A percentile compares a stretch with the other conserved stretches of the same genome.
These are phyloP conservation scores for Ormosia emarginata DNA, from an alignment of 306 rosid species.

Conservation along the genomic window DNA sequence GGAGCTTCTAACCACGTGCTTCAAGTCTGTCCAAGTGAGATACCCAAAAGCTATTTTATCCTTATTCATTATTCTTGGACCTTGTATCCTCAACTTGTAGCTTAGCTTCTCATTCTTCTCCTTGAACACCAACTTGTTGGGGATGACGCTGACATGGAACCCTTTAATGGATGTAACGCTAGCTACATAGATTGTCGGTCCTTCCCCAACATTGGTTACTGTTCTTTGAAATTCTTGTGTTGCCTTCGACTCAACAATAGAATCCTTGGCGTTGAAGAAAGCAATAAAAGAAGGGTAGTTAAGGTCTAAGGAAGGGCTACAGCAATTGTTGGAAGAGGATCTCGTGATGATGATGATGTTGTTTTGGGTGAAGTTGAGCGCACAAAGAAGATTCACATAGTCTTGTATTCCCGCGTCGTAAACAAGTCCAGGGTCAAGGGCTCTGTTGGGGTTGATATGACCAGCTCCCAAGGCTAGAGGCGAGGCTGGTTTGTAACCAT, in stretches of 20 bases:
- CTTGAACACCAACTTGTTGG: conserved; percentile 41
- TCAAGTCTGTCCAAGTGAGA: conserved; percentile 49
- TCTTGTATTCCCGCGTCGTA: conserved; percentile 51
- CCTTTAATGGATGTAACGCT: conserved; percentile 36
- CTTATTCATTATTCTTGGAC: neutral
- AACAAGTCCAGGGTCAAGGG: conserved; percentile 70
- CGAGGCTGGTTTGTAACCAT: conserved; percentile 29
- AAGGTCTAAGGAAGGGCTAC: conserved; percentile 48
- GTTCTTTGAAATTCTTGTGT: conserved; percentile 44
- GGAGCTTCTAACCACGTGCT: conserved; percentile 55
- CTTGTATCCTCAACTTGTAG: conserved; percentile 45
- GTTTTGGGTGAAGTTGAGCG: conserved; percentile 40
- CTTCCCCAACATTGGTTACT: conserved; percentile 52
- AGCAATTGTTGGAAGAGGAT: conserved; percentile 34
- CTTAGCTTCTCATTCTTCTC: conserved; percentile 37
- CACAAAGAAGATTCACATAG: conserved; percentile 68
- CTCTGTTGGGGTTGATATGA: conserved; percentile 67
- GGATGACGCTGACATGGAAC: conserved; percentile 36
- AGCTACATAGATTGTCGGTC: conserved; percentile 39
- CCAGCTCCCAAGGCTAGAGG: conserved; percentile 80
- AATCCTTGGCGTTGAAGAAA: conserved; percentile 18
- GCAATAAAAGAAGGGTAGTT: conserved; percentile 80
- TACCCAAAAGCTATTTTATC: conserved; percentile 36
- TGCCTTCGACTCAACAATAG: neutral
- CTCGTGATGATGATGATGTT: conserved; percentile 49